Percentiles rank a stretch among this genome's conserved stretches.
Conservation (phyloP, 2,329 filamentous ascomycete genomes). For the Endoconidiophora polonica region DNA sequence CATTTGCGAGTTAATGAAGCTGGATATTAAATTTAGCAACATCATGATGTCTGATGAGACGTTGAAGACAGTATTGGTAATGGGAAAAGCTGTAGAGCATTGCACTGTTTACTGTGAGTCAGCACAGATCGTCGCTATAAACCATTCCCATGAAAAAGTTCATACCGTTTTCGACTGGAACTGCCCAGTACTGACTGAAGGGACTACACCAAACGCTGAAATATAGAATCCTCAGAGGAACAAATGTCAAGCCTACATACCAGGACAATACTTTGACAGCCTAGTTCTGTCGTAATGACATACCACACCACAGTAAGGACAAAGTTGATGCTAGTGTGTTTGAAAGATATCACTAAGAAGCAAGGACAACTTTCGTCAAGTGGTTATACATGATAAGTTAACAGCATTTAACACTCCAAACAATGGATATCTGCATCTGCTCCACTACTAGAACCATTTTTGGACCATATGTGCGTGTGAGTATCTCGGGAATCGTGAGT, state of each 20-base stretch:
- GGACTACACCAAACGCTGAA: slow-evolving; percentile 38
- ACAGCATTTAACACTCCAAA: slow-evolving; percentile 39
- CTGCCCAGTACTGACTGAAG: slow-evolving; percentile 38
- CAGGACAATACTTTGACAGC: slow-evolving; percentile 30
- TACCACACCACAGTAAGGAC: slow-evolving; percentile 17
- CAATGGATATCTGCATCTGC: slow-evolving; percentile 42
- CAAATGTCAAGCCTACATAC: slow-evolving; percentile 29
- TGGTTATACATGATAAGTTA: slow-evolving; percentile 40
- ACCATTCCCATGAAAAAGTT: neutral
- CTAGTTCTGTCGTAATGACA: slow-evolving; percentile 29
- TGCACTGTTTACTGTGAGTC: slow-evolving; percentile 24
- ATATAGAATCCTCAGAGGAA: slow-evolving; percentile 34
- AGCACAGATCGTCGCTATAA: slow-evolving; percentile 11
- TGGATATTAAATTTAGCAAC: slow-evolving; percentile 37
- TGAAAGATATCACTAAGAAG: no score
- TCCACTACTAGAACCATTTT: slow-evolving; percentile 47
- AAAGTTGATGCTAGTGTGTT: neutral
- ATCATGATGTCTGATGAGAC: slow-evolving; percentile 44
- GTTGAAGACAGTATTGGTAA: slow-evolving; percentile 43
- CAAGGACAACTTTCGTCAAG: slow-evolving; percentile 26
- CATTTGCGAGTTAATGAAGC: slow-evolving; percentile 33
- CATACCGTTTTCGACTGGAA: slow-evolving; percentile 33
- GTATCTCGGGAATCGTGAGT: slow-evolving; percentile 29
- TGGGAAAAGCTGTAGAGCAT: slow-evolving; percentile 39
- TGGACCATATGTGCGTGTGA: slow-evolving; percentile 31